Conservation (phyloP, 176 grass and related monocot genomes). For the Coix lacrymajobi region DNA sequence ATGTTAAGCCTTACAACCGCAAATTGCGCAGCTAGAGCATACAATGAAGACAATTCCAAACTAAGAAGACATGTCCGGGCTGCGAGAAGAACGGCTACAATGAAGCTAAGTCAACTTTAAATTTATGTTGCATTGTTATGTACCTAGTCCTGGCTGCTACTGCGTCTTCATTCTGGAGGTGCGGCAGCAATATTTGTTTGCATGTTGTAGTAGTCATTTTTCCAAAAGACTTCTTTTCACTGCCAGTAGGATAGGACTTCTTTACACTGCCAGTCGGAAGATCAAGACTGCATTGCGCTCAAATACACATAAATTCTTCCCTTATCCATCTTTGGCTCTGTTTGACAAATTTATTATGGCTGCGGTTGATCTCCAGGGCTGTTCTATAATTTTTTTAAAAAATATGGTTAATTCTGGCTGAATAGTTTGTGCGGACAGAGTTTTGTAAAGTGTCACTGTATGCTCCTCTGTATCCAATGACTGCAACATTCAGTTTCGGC, state of each 20-base stretch:
- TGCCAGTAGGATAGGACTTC: background rate
- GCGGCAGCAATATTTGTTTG: background rate
- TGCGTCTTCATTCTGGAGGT: background rate
- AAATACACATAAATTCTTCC: background rate
- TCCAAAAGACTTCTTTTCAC: too few species aligned
- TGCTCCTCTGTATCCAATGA: background rate
- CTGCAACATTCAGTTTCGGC: background rate
- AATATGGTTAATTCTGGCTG: too few species aligned
- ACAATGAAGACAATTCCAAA: background rate
- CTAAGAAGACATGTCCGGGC: background rate
- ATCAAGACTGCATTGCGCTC: background rate
- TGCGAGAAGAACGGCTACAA: too few species aligned
- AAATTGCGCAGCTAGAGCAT: background rate
- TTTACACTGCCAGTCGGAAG: background rate
- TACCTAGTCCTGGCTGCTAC: background rate
- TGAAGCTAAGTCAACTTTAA: background rate
- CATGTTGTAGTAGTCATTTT: background rate
- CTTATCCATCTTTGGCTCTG: too few species aligned
- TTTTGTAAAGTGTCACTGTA: background rate
- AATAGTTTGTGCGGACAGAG: too few species aligned
- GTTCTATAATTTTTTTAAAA: too few species aligned
- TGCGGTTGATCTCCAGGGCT: too few species aligned
- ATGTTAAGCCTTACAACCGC: background rate
- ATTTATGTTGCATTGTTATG: background rate
- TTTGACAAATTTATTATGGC: too few species aligned